Evolutionary conservation across 768 basidiomycete genomes (phyloP).

Genomic region (Omphalotus guepiniiformis): DNA sequence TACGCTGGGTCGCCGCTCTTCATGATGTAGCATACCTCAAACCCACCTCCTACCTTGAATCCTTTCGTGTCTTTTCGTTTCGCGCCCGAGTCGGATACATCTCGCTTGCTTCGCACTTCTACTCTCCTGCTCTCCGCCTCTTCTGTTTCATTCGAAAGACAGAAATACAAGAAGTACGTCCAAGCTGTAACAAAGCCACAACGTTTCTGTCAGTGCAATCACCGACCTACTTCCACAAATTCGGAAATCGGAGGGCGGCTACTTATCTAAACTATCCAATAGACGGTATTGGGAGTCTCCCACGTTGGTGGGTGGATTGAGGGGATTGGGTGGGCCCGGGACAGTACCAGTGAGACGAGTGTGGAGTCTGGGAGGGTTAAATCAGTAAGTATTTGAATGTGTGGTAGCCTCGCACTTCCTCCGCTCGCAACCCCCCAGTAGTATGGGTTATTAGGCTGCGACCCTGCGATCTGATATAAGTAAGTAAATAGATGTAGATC

Average conservation of each 20-base stretch:
- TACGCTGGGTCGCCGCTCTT: no score
- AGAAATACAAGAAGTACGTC: neutral
- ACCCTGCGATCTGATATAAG: neutral
- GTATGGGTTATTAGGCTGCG: neutral
- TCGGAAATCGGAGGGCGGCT: no score
- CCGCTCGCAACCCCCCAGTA: slow-evolving; percentile 5
- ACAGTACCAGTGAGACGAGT: no score
- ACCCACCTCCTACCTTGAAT: no score
- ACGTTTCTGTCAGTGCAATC: neutral
- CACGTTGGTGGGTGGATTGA: neutral
- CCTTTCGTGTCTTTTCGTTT: no score
- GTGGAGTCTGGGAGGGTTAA: no score
- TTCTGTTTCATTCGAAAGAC: neutral
- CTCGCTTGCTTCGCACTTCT: neutral
- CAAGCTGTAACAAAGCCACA: neutral
- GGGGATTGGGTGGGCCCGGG: no score
- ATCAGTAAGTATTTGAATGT: no score
- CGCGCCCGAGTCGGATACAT: neutral
- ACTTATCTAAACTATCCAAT: neutral
- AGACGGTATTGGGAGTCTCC: neutral
- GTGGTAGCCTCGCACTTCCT: slow-evolving; percentile 10
- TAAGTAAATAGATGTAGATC: neutral
- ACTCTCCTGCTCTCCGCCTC: neutral
- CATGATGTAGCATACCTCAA: no score
- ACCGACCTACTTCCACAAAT: slow-evolving; percentile 5